A percentile compares a stretch with the other conserved stretches of the same genome.
Evolutionary conservation across 2,329 filamentous ascomycete genomes (phyloP).

Genomic region (Decorospora gaudefroyi): DNA sequence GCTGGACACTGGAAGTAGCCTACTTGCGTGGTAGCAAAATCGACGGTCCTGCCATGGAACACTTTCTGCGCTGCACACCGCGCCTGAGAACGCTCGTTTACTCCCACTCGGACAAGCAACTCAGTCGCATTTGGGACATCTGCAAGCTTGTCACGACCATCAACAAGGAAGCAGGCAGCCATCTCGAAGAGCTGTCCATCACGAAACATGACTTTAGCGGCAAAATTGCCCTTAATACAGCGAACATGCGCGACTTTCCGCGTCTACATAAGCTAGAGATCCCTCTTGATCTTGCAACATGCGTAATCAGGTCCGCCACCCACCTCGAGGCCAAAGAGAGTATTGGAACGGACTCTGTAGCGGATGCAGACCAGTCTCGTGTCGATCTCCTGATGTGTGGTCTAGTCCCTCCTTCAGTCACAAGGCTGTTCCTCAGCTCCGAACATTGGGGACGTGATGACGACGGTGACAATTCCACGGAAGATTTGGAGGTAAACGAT

Average conservation of each 20-base stretch:
- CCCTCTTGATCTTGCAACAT: conserved; percentile 19
- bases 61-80: conserved; percentile 22
- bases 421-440: conserved; percentile 18
- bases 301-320: conserved; percentile 15
- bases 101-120: conserved; percentile 17
- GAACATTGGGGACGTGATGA: conserved; percentile 13
- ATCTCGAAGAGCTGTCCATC: conserved; percentile 21
- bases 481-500: conserved; percentile 9
- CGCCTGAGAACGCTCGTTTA: conserved; percentile 20
- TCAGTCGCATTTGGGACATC: conserved; percentile 15
- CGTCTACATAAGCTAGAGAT: conserved; percentile 19
- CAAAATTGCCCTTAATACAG: conserved; percentile 17
- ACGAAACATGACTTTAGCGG: conserved; percentile 18
- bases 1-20: conserved; percentile 18
- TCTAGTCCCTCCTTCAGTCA: conserved; percentile 20
- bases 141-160: conserved; percentile 16
- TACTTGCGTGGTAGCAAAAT: conserved; percentile 13
- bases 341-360: conserved; percentile 16
- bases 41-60: conserved; percentile 14
- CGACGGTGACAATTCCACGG: conserved; percentile 9
- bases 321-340: conserved; percentile 19
- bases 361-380: conserved; percentile 18
- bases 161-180: conserved; percentile 14
- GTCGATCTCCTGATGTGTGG: conserved; percentile 18
- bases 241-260: conserved; percentile 16